A percentile compares a stretch with the other conserved stretches of the same genome.
Conservation (phyloP, 768 basidiomycete species). For the Collybia mongolica region DNA sequence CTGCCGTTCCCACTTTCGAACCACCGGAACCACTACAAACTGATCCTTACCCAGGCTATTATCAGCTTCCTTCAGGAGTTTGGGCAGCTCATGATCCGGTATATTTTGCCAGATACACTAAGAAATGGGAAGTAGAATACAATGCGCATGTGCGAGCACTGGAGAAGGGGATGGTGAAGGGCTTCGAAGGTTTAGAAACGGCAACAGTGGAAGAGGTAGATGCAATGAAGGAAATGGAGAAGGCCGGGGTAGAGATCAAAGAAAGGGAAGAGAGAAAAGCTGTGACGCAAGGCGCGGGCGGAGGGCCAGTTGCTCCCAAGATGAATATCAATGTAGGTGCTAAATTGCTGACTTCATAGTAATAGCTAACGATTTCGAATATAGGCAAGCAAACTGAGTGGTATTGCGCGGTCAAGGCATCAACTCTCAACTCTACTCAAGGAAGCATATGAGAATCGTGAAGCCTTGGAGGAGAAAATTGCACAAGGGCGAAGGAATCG, state of each 20-base stretch:
- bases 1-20: constrained; percentile 61
- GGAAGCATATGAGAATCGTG: constrained; percentile 83
- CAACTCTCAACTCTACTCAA: constrained; percentile 79
- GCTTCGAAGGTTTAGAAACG: constrained; percentile 64
- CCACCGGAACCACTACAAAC: constrained; percentile 72
- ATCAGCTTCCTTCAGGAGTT: constrained; percentile 74
- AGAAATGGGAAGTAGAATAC: constrained; percentile 75
- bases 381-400: constrained; percentile 69
- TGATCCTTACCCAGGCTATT: constrained; percentile 87
- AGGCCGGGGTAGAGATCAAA: constrained; percentile 69
- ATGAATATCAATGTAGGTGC: constrained; percentile 80
- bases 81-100: constrained; percentile 74
- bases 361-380: neutral
- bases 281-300: constrained; percentile 58
- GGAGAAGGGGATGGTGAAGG: constrained; percentile 66
- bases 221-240: constrained; percentile 75
- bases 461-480: constrained; percentile 79
- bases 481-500: constrained; percentile 81
- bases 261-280: constrained; percentile 78
- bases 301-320: constrained; percentile 61
- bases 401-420: constrained; percentile 70
- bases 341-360: neutral
- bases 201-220: constrained; percentile 60
- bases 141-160: constrained; percentile 69
- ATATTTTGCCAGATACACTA: constrained; percentile 67